Evolutionary conservation across 225 moss, liverwort and hornwort genomes (phyloP).

Genomic region (Sphagnum tenellum): DNA sequence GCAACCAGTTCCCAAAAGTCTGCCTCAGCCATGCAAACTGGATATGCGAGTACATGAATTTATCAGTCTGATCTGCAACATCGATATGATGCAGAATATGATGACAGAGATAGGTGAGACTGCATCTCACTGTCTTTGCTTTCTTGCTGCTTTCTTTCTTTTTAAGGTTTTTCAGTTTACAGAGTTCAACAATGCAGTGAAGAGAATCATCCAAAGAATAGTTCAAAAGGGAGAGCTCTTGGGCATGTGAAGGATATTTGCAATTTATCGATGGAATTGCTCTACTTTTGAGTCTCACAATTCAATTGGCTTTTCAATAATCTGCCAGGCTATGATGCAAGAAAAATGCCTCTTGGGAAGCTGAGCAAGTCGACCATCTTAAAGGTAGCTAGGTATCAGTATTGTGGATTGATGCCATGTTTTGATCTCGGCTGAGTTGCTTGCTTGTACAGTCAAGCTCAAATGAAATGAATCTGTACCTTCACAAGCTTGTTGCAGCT

Average conservation of each 20-base stretch:
- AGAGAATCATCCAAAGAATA: too few relatives aligned
- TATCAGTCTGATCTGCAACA: conserved; percentile 59
- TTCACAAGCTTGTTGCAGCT: too few relatives aligned
- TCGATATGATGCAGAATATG: conserved; percentile 83
- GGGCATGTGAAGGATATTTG: too few relatives aligned
- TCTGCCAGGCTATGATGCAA: conserved; percentile 81
- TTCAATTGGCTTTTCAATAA: too few relatives aligned
- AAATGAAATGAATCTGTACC: too few relatives aligned
- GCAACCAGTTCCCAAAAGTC: conserved; percentile 16
- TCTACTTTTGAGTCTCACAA: too few relatives aligned
- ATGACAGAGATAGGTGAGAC: conserved; percentile 85
- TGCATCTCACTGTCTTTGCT: neutral
- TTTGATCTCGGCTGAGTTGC: neutral
- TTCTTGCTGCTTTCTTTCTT: conserved; percentile 1
- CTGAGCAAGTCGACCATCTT: conserved; percentile 94
- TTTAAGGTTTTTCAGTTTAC: too few relatives aligned
- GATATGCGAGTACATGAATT: conserved; percentile 56
- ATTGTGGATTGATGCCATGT: neutral
- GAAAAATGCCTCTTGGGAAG: conserved; percentile 96
- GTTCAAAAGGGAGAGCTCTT: too few relatives aligned
- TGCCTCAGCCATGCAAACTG: conserved; percentile 25
- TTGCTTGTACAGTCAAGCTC: too few relatives aligned
- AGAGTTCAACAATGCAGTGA: too few relatives aligned
- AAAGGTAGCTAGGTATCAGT: conserved; percentile 28
- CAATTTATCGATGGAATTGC: too few relatives aligned